Conservation (phyloP, 345 rosid genomes). For the Corchorus capsularis region DNA sequence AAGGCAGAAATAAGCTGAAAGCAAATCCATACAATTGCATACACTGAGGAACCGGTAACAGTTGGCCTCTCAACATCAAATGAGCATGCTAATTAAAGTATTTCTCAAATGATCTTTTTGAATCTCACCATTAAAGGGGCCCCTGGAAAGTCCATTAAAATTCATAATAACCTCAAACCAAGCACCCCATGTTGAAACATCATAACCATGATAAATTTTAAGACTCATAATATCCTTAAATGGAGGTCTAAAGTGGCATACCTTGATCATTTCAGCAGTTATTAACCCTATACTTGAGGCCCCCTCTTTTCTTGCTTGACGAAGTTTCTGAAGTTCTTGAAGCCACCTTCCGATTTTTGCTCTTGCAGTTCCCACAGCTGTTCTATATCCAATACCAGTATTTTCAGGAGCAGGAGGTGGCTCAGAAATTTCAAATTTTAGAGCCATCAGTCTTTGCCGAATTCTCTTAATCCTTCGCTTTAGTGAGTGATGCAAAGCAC, state of each 20-base stretch:
- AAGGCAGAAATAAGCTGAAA: not conserved
- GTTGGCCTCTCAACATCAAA: constrained; percentile 1
- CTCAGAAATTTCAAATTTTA: constrained; percentile 63
- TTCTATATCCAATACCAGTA: constrained; percentile 64
- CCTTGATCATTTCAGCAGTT: constrained; percentile 74
- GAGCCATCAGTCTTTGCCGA: constrained; percentile 79
- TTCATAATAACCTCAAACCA: not conserved
- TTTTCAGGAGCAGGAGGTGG: constrained; percentile 49
- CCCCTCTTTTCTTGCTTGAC: constrained; percentile 84
- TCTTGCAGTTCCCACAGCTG: constrained; percentile 68
- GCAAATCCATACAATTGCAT: not conserved
- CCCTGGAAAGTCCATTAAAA: constrained; percentile 6
- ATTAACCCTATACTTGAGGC: constrained; percentile 69
- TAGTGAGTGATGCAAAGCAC: constrained; percentile 51
- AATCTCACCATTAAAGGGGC: constrained; percentile 6
- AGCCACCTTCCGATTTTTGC: constrained; percentile 79
- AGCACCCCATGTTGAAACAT: constrained; percentile 9
- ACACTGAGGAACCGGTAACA: constrained; percentile 6
- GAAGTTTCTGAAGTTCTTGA: constrained; percentile 77
- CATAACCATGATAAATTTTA: constrained; percentile 4
- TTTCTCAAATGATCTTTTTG: not conserved
- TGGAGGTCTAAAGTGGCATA: constrained; percentile 28
- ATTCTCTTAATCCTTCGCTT: constrained; percentile 68
- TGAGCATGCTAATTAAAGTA: constrained; percentile 3
- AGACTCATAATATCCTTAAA: not conserved